These are phyloP conservation scores for Maudiozyma pseudohumilis DNA, from an alignment of 805 yeast species.

Conservation along the genomic window DNA sequence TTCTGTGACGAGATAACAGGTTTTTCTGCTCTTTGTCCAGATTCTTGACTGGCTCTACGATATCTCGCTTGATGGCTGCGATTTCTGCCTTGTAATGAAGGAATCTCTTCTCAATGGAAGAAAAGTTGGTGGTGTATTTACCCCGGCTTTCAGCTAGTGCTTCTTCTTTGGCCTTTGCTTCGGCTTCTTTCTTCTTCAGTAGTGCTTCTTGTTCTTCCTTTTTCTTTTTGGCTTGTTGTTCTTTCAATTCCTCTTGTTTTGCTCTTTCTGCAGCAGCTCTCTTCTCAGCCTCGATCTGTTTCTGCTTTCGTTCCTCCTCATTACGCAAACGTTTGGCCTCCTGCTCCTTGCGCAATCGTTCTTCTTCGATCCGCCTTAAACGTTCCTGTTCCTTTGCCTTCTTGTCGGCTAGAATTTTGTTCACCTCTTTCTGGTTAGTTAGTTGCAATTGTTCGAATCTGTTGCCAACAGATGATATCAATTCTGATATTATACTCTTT, in stretches of 20 bases:
- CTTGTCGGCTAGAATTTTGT: constrained; percentile 4
- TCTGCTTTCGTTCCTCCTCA: constrained; percentile 9
- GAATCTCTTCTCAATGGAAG: constrained; percentile 36
- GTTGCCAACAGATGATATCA: constrained; percentile 7
- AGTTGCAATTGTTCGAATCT: constrained; percentile 7
- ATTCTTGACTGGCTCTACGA: constrained; percentile 46
- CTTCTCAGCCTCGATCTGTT: constrained; percentile 9
- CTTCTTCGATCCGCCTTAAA: constrained; percentile 3
- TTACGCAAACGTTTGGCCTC: constrained; percentile 8
- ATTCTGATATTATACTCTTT: constrained; percentile 1
- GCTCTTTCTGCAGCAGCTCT: constrained; percentile 12
- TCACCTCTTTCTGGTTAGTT: constrained; percentile 8
- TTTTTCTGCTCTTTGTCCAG: constrained; percentile 43
- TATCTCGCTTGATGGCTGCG: constrained; percentile 45
- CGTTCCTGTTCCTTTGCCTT: constrained; percentile 5
- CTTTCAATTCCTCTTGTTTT: constrained; percentile 8
- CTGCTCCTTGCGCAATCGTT: constrained; percentile 11
- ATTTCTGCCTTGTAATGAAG: constrained; percentile 43
- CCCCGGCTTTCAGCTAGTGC: constrained; percentile 15
- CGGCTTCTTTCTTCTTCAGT: constrained; percentile 16
- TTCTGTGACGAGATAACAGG: constrained; percentile 46
- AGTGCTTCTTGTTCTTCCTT: constrained; percentile 17
- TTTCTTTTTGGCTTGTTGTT: constrained; percentile 11
- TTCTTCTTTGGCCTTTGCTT: constrained; percentile 14
- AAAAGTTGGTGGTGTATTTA: constrained; percentile 20